Evolutionary conservation across 2,329 filamentous ascomycete genomes (phyloP), one percentile per base, ranked within the genome.

Genomic region (Venturia oleaginea): DNA sequence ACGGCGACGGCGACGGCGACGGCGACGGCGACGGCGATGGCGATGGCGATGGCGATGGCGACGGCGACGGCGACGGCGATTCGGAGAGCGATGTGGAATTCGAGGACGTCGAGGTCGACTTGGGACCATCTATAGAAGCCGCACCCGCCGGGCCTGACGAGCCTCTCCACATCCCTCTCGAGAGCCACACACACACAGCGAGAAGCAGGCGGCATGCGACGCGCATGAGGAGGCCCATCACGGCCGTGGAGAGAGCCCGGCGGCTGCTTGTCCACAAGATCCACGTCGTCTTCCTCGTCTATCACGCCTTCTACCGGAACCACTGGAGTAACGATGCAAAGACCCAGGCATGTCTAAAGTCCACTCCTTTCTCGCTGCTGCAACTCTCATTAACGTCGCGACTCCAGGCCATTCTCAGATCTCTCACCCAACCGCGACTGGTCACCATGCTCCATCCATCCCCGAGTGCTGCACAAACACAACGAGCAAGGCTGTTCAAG

Each of bases 191-290:
- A 15, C 51, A 57, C 5, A 10, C 15, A 10, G 15, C 6, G 5
- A 57, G 34, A 15, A 22, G 30, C 17, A 57, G 19, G 51, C 19
- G 30, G 7, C 19, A 57, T 34, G 32, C 24, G 19, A 24, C 62
- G 46, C 6, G 19, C 17, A 55, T 27, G 38, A 51, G 54, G 22
- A 65, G 32, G 42, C 43, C 46, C 22, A 32, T 64, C 13, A 59
- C 61, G 15, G 32, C 61, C 8, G 64, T 51, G 2, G 86, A 88
- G 67, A 86, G 81, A 67, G 82, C 80, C 59, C 72, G 81, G 37
- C 85, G 92, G 24, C 73, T 94, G 37, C 83, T 91, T 62, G 81
- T 92, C n/a, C 94, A 99, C 75, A 96, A 93, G 75, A 80, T 86
- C 67, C 92, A 99, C 76, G 68, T 97, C 0, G 77, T 97, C 17